Conservation (phyloP, 2,329 filamentous ascomycete genomes). For the Sarocladiaceae sp. region DNA sequence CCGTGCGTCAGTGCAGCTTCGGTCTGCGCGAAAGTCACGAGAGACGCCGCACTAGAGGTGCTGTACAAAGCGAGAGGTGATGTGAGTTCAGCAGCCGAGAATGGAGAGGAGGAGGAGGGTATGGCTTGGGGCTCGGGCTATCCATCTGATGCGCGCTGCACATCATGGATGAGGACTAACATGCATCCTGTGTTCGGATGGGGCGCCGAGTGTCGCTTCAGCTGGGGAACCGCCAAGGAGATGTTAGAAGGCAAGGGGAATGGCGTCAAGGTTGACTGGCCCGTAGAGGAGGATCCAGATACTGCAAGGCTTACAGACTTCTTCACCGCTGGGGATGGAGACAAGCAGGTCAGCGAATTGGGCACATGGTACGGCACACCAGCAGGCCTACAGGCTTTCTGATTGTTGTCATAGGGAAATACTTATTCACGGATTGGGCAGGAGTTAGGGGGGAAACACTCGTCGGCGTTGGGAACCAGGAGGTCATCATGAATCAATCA, state of each 20-base stretch:
- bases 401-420: conserved; percentile 17
- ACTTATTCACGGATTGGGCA: background rate
- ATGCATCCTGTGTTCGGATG: conserved; percentile 95
- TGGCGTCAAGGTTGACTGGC: conserved; percentile 77
- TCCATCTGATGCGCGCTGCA: conserved; percentile 77
- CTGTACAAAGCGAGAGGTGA: conserved; percentile 49
- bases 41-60: conserved; percentile 81
- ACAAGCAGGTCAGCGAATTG: conserved; percentile 55
- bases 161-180: conserved; percentile 73
- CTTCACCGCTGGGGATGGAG: conserved; percentile 43
- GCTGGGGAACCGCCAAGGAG: conserved; percentile 93
- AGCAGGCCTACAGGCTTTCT: conserved; percentile 66
- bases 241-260: conserved; percentile 72
- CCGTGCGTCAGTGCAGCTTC: conserved; percentile 90
- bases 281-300: conserved; percentile 66
- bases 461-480: conserved; percentile 1
- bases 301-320: conserved; percentile 70
- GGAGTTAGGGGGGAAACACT: too few relatives aligned
- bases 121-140: conserved; percentile 85
- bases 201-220: conserved; percentile 88
- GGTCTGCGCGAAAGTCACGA: conserved; percentile 92
- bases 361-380: conserved; percentile 75
- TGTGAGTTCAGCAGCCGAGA: conserved; percentile 21
- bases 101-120: conserved; percentile 32
- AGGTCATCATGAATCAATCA: conserved; percentile 2